Evolutionary conservation across 164 flowering plant genomes (phyloP).

Genomic region (Vitis cinerea): DNA sequence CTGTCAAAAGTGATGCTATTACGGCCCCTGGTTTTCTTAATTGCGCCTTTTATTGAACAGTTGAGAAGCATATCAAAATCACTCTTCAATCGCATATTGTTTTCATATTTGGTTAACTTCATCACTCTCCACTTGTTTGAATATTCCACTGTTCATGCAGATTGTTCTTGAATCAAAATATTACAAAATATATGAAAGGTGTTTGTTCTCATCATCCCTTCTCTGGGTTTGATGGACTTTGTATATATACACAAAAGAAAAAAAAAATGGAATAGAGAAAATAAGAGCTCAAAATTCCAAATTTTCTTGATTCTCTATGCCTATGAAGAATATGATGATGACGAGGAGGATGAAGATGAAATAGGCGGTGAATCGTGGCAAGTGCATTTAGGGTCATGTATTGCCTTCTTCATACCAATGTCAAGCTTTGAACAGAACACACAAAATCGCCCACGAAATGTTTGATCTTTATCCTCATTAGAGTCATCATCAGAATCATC

Average conservation of each 20-base stretch:
- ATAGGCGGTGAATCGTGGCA: constrained; percentile 36
- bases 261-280: background rate
- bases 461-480: constrained; percentile 11
- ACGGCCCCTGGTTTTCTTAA: too few relatives aligned
- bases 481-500: constrained; percentile 19
- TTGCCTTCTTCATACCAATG: constrained; percentile 31
- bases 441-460: constrained; percentile 40
- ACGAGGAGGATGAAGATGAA: constrained; percentile 23
- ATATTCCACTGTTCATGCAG: background rate
- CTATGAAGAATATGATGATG: constrained; percentile 17
- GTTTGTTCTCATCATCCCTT: background rate
- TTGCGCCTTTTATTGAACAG: too few relatives aligned
- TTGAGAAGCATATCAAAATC: too few relatives aligned
- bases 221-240: background rate
- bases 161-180: too few relatives aligned
- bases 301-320: too few relatives aligned
- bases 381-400: constrained; percentile 56
- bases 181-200: background rate
- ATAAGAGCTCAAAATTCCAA: too few relatives aligned
- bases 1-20: too few relatives aligned
- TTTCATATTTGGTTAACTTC: too few relatives aligned
- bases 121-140: constrained; percentile 9
- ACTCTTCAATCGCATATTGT: too few relatives aligned
- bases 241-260: background rate
- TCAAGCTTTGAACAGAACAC: constrained; percentile 18